phyloP scores from a whole-genome alignment of 257 asterid species.

The Scutellaria minor region DNA sequence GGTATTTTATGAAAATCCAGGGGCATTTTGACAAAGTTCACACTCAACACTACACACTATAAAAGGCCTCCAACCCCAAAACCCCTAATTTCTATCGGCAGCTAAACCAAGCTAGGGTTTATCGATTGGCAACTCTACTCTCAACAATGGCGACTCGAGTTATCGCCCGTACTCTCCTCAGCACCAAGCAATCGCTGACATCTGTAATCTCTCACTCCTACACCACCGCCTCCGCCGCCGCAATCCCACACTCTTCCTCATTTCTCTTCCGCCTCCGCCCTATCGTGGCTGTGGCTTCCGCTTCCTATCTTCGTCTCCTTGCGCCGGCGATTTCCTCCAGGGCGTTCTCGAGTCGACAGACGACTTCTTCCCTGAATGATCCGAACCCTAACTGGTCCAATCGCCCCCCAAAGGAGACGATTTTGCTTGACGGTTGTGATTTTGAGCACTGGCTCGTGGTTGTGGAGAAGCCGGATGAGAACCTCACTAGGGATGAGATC shows the following conservation, averaged over 20 bases:
- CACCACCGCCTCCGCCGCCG: constrained; percentile 44
- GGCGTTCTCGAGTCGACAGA: constrained; percentile 65
- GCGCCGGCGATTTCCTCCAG: constrained; percentile 48
- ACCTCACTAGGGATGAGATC: constrained; percentile 77
- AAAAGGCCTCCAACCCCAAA: constrained; percentile 6
- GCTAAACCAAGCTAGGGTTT: constrained; percentile 46
- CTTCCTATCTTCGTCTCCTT: constrained; percentile 41
- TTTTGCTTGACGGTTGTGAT: constrained; percentile 94
- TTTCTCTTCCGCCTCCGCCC: constrained; percentile 70
- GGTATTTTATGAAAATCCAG: neutral
- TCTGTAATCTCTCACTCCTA: constrained; percentile 47
- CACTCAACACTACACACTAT: neutral
- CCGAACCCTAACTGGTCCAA: constrained; percentile 94
- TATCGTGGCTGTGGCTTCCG: constrained; percentile 47
- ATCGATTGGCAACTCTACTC: constrained; percentile 1
- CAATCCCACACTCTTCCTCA: constrained; percentile 35
- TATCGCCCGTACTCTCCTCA: constrained; percentile 56
- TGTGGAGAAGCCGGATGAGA: constrained; percentile 83
- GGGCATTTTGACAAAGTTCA: constrained; percentile 25
- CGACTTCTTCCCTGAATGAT: constrained; percentile 73
- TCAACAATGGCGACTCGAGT: constrained; percentile 68
- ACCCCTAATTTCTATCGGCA: constrained; percentile 22
- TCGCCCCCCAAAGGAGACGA: constrained; percentile 97
- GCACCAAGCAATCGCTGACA: constrained; percentile 44
- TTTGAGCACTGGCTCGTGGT: constrained; percentile 99